These are phyloP conservation scores for Thamnidium elegans DNA, from an alignment of 192 early-diverging fungal species.

Conservation along the genomic window DNA sequence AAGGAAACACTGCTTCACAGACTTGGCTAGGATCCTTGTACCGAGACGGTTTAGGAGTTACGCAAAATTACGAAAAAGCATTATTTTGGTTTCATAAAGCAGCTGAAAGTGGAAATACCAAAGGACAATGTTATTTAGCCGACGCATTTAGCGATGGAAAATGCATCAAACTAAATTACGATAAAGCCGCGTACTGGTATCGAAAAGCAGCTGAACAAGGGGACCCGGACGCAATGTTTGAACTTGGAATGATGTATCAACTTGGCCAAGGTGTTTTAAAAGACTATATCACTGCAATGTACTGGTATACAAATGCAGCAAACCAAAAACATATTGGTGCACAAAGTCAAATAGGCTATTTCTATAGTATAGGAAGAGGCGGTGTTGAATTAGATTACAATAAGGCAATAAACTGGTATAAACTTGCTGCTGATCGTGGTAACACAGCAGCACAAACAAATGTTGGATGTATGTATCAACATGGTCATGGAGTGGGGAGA, in stretches of 20 bases:
- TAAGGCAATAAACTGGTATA: background rate
- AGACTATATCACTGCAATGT: conserved; percentile 20
- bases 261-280: conserved; percentile 25
- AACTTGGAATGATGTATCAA: conserved; percentile 28
- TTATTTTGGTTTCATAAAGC: conserved; percentile 11
- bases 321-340: background rate
- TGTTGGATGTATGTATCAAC: conserved; percentile 28
- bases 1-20: background rate
- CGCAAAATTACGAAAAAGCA: conserved; percentile 4
- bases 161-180: conserved; percentile 22
- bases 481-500: conserved; percentile 49
- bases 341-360: background rate
- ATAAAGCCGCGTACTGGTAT: conserved; percentile 35
- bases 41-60: background rate
- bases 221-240: conserved; percentile 17
- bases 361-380: background rate
- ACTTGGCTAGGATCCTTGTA: background rate
- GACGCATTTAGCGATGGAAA: conserved; percentile 23
- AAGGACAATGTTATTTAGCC: conserved; percentile 21
- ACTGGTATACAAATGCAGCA: conserved; percentile 37
- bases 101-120: conserved; percentile 2
- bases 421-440: conserved; percentile 6
- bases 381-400: background rate
- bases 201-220: conserved; percentile 33
- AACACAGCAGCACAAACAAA: conserved; percentile 32